Conservation (phyloP, 1,284 basidiomycete genomes). For the Microstroma glucosiphilum region DNA sequence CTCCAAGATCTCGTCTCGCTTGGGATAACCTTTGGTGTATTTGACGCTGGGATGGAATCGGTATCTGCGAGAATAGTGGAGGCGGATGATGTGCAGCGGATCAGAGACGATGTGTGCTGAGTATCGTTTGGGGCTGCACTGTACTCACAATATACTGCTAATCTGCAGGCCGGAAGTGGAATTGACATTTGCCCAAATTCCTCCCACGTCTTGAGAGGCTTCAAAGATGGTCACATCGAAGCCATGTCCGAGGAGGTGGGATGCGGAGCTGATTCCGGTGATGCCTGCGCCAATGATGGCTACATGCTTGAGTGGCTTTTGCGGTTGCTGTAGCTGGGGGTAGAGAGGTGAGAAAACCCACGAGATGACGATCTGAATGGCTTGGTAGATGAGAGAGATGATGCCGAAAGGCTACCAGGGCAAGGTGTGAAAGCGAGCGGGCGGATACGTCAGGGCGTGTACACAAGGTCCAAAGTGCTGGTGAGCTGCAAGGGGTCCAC, state of each 20-base stretch:
- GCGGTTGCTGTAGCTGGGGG: constrained; percentile 18
- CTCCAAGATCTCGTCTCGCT: constrained; percentile 59
- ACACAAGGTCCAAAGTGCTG: too few species aligned
- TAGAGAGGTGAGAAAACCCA: constrained; percentile 37
- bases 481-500: too few species aligned
- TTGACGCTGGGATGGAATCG: constrained; percentile 43
- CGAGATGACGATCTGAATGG: constrained; percentile 37
- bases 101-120: constrained; percentile 13
- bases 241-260: constrained; percentile 47
- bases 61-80: constrained; percentile 11
- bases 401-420: constrained; percentile 9
- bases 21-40: constrained; percentile 54
- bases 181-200: constrained; percentile 64
- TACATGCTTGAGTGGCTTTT: constrained; percentile 43
- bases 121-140: too few species aligned
- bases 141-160: constrained; percentile 55
- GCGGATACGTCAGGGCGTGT: too few species aligned
- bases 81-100: too few species aligned
- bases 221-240: constrained; percentile 52
- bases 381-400: constrained; percentile 29
- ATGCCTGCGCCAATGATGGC: constrained; percentile 51
- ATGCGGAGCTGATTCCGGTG: constrained; percentile 49
- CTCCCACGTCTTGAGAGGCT: constrained; percentile 50
- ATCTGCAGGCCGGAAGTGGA: constrained; percentile 61
- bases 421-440: too few species aligned